These are phyloP conservation scores for Ascochyta clinopodiicola DNA, from an alignment of 2,329 filamentous ascomycete genomes.

Conservation along the genomic window DNA sequence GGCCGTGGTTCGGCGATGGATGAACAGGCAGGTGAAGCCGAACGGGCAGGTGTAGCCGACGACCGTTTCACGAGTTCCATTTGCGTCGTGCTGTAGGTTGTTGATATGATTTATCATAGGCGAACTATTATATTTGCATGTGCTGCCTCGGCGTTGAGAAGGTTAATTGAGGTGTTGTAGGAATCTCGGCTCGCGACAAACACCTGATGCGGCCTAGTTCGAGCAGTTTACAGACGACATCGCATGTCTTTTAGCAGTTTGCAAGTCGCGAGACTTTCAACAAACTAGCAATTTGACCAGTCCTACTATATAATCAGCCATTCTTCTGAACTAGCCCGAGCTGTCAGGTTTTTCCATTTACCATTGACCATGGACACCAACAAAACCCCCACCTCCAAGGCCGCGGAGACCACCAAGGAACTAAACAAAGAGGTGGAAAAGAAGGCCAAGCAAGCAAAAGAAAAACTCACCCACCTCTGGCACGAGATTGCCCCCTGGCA, in stretches of 20 bases:
- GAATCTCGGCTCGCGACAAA: conserved; percentile 18
- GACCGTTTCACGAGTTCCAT: too few relatives aligned
- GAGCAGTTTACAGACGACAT: not conserved
- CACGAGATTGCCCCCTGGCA: conserved; percentile 54
- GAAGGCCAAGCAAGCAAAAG: conserved; percentile 39
- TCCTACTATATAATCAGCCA: too few relatives aligned
- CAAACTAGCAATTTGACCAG: too few relatives aligned
- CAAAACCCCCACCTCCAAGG: conserved; percentile 25
- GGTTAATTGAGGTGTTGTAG: too few relatives aligned
- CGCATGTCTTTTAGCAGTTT: conserved; percentile 2
- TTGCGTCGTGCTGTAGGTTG: not conserved
- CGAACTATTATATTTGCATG: not conserved
- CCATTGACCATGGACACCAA: conserved; percentile 39
- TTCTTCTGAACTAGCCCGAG: too few relatives aligned
- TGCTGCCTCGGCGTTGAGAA: not conserved
- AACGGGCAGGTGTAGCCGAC: conserved; percentile 1
- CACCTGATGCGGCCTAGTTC: conserved; percentile 18
- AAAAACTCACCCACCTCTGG: conserved; percentile 58
- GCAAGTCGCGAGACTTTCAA: not conserved
- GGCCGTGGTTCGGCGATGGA: conserved; percentile 34
- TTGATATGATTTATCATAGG: too few relatives aligned
- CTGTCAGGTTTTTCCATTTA: too few relatives aligned
- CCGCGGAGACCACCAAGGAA: conserved; percentile 29
- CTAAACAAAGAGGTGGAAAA: conserved; percentile 14
- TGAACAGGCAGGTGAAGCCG: conserved; percentile 10